These are phyloP conservation scores for Usnea hakonensis DNA, from an alignment of 495 filamentous ascomycete genomes.

Conservation along the genomic window DNA sequence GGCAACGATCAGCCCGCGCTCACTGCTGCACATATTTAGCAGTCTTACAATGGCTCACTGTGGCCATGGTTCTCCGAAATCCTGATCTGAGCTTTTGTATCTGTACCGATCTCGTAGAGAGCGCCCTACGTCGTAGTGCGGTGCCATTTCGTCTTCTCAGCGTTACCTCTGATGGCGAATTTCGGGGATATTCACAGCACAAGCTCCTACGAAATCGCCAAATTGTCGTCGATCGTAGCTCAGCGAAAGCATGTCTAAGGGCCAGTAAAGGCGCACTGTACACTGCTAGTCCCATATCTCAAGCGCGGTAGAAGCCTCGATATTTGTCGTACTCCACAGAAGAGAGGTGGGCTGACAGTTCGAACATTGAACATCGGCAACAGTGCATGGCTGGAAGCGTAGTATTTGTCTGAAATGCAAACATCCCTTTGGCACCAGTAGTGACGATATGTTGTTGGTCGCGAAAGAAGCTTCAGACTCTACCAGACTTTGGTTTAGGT, in stretches of 20 bases:
- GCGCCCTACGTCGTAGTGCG: background rate
- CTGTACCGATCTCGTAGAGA: background rate
- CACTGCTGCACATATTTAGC: background rate
- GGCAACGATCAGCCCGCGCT: background rate
- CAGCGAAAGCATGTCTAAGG: background rate
- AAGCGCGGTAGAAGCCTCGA: background rate
- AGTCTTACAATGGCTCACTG: conserved; percentile 16
- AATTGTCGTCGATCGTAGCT: background rate
- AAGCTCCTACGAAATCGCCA: background rate
- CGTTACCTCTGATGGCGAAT: background rate
- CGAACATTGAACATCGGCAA: background rate
- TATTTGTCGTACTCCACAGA: background rate
- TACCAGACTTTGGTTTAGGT: too few relatives aligned
- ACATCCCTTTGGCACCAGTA: background rate
- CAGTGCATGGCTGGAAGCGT: background rate
- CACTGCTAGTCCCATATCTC: background rate
- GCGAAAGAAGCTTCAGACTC: too few relatives aligned
- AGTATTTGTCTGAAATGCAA: background rate
- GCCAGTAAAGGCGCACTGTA: background rate
- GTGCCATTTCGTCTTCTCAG: background rate
- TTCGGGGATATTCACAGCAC: background rate
- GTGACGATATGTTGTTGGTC: too few relatives aligned
- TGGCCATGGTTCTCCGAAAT: conserved; percentile 9
- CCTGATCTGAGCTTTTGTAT: background rate
- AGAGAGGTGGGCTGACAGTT: background rate